Evolutionary conservation across 1,139 yeast species (phyloP).

Genomic region (Candida tropicalis): DNA sequence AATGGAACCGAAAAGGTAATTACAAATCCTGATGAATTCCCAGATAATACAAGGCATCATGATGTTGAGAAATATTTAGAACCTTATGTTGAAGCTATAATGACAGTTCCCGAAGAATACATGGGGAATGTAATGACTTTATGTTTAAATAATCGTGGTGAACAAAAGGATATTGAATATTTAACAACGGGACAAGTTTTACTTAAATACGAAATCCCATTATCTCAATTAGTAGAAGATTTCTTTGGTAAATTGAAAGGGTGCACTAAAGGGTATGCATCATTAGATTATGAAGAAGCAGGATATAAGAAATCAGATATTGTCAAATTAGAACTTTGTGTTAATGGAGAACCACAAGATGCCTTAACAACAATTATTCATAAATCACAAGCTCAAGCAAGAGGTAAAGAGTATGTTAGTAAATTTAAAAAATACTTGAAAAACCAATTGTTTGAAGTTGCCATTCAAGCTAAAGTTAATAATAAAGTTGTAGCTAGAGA

Average conservation of each 20-base stretch:
- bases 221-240: slow-evolving; percentile 90
- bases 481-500: slow-evolving; percentile 85
- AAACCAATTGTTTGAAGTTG: slow-evolving; percentile 87
- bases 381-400: slow-evolving; percentile 66
- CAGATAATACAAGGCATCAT: slow-evolving; percentile 53
- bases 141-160: slow-evolving; percentile 83
- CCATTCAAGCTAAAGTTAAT: slow-evolving; percentile 89
- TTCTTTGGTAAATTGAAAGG: slow-evolving; percentile 94
- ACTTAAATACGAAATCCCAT: slow-evolving; percentile 77
- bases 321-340: slow-evolving; percentile 84
- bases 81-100: slow-evolving; percentile 87
- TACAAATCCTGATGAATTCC: slow-evolving; percentile 93
- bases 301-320: slow-evolving; percentile 83
- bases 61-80: slow-evolving; percentile 69
- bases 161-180: slow-evolving; percentile 78
- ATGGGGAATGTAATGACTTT: slow-evolving; percentile 83
- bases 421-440: slow-evolving; percentile 77
- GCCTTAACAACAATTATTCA: slow-evolving; percentile 93
- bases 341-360: slow-evolving; percentile 88
- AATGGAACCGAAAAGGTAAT: slow-evolving; percentile 68
- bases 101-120: slow-evolving; percentile 90
- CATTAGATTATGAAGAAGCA: slow-evolving; percentile 91
- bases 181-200: slow-evolving; percentile 81
- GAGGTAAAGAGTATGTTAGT: slow-evolving; percentile 82
- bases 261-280: slow-evolving; percentile 88